Evolutionary conservation across 2,329 filamentous ascomycete genomes (phyloP), one percentile per base, ranked within the genome.

Genomic region (Coniochaeta prunicola): DNA sequence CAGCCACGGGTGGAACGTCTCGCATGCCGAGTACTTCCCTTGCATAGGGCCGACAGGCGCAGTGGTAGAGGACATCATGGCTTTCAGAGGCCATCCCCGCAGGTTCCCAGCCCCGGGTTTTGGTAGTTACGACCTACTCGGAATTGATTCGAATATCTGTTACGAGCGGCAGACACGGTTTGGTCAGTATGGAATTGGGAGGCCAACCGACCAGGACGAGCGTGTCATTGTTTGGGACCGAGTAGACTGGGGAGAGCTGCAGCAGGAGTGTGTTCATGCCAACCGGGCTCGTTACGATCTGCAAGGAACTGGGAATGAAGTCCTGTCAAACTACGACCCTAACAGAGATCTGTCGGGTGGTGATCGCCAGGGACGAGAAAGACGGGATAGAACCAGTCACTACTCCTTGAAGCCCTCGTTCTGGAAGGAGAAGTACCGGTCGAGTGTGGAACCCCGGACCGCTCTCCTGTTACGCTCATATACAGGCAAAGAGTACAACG

Each of bases 391-490:
- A 21, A 21, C 28, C 4, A 55, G 30, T 10, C 28, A 33, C 17
- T 38, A 42, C 33, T 42, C 33, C 12, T 17, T 55, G 53, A 55
- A 36, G 30, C 28, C 53, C 8, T 24, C 33, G 30, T 55, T 55
- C 53, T 36, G 28, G 30, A 36, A 55, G 17, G 53, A 57, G 26
- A 54, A 40, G 30, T 19, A 50, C 13, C 58, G 57, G 17, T 55
- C 61, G 4, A 21, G 30, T 17, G 57, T 60, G 38, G 80, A 83
- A 66, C 68, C 74, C 2, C 81, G 91, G 36, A 92, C 89, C 0
- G 91, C 89, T 1, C 72, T 96, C 10, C 73, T 96, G 6, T 80
- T 96, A 38, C 85, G 91, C 38, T 87, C 89, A 0, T 93, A 89
- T 77, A 85, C 83, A 33, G 87, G 85, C 59, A 91, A 90, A 69